Base-by-base conservation (phyloP, 2,329 filamentous ascomycete genomes). In the Calonectria hawksworthii region DNA sequence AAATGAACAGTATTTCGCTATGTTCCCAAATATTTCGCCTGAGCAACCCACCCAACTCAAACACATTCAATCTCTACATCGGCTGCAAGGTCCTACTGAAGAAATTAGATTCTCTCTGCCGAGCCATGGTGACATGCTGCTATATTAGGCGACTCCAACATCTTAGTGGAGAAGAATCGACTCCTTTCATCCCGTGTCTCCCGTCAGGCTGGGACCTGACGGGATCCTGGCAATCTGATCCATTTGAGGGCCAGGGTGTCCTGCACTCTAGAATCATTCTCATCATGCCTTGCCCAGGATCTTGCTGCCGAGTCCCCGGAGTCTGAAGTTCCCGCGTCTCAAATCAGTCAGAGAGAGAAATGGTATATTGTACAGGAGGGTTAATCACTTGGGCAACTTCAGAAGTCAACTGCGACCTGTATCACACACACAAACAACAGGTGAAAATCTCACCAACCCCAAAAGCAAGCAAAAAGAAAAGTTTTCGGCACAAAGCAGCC, bases 181-280 rank as follows among this genome's bases (percentile, higher is more conserved):
- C 71, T 73, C 66, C 71, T 69, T 69, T 69, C 71, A 69, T 73
- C 71, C 56, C 36, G 59, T 59, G 56, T 50, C 41, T 41, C 38
- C 66, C 38, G 50, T 56, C 47, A 38, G 70, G 59, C 30, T n/a
- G 54, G 56, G 41, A n/a, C n/a, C 38, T 28, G 36, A 28, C 30
- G 23, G 28, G 64, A 70, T 70, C 59, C 67, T 26, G 30, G 61
- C 38, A 64, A 38, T 52, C 61, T 44, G 61, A 74, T 72, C 73
- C 68, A 66, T 68, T 56, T 51, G 28, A 26, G 28, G 41, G 59
- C 59, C 44, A 51, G 67, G 67, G 54, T 41, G 68, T 38, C 23
- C 21, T 30, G 16, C 16, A 36, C 28, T 67, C 59, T 36, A 51
- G 34, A 51, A 47, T 56, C 11, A 41, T 52, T 61, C 26, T 54